These are phyloP conservation scores for Trichoderma aggressivum DNA, from an alignment of 2,329 filamentous ascomycete species.

Conservation along the genomic window DNA sequence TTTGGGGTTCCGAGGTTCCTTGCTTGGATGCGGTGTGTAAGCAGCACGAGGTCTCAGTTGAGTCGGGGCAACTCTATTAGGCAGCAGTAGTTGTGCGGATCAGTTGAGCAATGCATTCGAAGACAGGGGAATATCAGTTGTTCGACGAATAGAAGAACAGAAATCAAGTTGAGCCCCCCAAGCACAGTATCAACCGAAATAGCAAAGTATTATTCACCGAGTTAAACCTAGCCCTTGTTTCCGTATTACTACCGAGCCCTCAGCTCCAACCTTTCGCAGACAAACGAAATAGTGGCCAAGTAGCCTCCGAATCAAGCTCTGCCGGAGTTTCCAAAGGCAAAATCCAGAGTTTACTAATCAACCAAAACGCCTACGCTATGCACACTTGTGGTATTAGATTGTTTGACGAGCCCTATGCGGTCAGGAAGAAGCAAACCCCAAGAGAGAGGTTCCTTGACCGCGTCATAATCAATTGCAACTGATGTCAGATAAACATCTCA, in stretches of 20 bases:
- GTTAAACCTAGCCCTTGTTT: neutral
- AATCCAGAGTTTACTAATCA: neutral
- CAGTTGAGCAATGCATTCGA: neutral
- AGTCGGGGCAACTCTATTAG: neutral
- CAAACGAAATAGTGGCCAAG: neutral
- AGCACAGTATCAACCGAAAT: too few relatives aligned
- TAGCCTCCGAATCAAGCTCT: neutral
- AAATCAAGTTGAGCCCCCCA: neutral
- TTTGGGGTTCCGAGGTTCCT: neutral
- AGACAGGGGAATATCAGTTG: neutral
- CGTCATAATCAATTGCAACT: neutral
- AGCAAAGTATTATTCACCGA: neutral
- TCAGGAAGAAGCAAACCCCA: neutral
- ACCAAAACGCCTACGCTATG: constrained; percentile 28
- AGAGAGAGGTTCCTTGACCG: neutral
- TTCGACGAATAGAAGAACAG: neutral
- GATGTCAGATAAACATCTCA: neutral
- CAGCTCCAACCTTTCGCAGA: neutral
- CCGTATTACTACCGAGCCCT: neutral
- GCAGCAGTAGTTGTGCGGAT: neutral
- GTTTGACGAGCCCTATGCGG: neutral
- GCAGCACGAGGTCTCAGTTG: neutral
- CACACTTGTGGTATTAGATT: constrained; percentile 1
- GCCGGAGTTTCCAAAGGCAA: neutral
- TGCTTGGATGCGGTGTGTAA: neutral